Evolutionary conservation across 352 stramenopile species (phyloP).

Genomic region (Elongisporangium anandrum): DNA sequence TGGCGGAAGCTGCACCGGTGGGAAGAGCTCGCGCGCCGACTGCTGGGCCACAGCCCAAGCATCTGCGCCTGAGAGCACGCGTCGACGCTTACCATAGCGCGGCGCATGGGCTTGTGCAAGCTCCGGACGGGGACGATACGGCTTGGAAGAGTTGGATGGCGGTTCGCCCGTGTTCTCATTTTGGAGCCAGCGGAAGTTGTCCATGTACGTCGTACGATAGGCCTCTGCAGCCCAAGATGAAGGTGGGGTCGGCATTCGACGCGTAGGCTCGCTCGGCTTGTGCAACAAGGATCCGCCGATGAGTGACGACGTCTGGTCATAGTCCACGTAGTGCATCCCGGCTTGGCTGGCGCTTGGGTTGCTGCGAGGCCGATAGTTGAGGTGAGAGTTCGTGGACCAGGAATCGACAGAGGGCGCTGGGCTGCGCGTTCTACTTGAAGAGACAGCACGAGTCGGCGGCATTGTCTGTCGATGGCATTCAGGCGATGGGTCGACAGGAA

Average conservation of each 20-base stretch:
- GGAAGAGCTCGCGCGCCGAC: constrained; percentile 29
- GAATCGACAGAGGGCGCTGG: neutral
- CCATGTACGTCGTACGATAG: constrained; percentile 12
- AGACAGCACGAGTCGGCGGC: neutral
- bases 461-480: neutral
- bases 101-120: constrained; percentile 5
- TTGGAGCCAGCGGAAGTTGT: constrained; percentile 19
- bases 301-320: neutral
- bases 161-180: constrained; percentile 13
- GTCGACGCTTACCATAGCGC: constrained; percentile 14
- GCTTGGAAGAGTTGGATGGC: constrained; percentile 3
- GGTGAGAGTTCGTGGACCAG: neutral
- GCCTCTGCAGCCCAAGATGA: constrained; percentile 11
- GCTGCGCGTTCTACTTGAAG: neutral
- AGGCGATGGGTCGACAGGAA: neutral
- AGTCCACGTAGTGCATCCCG: neutral
- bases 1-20: neutral
- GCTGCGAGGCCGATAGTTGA: neutral
- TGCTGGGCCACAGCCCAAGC: constrained; percentile 32
- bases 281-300: neutral
- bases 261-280: neutral
- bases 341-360: neutral
- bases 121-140: constrained; percentile 2
- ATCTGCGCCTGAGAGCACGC: constrained; percentile 24
- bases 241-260: neutral